These are phyloP conservation scores for Lactarius trivialis DNA, from an alignment of 768 basidiomycete genomes.

Conservation along the genomic window DNA sequence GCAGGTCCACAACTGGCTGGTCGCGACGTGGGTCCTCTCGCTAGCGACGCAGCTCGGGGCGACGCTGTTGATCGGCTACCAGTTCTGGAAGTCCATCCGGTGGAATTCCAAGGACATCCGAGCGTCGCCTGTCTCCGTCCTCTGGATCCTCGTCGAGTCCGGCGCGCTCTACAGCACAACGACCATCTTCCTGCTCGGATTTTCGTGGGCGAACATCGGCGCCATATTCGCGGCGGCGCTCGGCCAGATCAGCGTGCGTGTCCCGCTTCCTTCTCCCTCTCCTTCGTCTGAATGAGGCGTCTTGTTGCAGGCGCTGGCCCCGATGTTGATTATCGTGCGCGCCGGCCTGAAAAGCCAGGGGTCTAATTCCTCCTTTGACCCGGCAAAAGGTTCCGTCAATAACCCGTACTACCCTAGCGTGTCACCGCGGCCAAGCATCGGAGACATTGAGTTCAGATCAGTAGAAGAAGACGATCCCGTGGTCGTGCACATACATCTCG, in stretches of 20 bases:
- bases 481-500: not conserved
- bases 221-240: not conserved
- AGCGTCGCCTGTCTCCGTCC: not conserved
- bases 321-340: constrained; percentile 12
- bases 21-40: constrained; percentile 13
- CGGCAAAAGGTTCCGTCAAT: constrained; percentile 3
- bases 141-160: constrained; percentile 19
- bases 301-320: constrained; percentile 1
- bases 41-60: constrained; percentile 15
- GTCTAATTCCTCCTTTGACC: not conserved
- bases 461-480: not conserved
- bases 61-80: constrained; percentile 14
- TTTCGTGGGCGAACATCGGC: constrained; percentile 4
- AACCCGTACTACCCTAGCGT: not conserved
- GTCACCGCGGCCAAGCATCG: not conserved
- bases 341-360: not conserved
- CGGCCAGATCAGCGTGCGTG: constrained; percentile 15
- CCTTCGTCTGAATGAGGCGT: not conserved
- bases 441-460: not conserved
- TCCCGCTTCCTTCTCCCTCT: not conserved
- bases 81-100: not conserved
- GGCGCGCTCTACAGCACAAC: constrained; percentile 14
- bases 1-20: constrained; percentile 7
- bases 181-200: constrained; percentile 6
- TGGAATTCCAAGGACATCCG: not conserved